A percentile compares a stretch with the other conserved stretches of the same genome.
These are phyloP conservation scores for Paramecium caudatum DNA, from an alignment of 73 alveolate species.

Conservation along the genomic window DNA sequence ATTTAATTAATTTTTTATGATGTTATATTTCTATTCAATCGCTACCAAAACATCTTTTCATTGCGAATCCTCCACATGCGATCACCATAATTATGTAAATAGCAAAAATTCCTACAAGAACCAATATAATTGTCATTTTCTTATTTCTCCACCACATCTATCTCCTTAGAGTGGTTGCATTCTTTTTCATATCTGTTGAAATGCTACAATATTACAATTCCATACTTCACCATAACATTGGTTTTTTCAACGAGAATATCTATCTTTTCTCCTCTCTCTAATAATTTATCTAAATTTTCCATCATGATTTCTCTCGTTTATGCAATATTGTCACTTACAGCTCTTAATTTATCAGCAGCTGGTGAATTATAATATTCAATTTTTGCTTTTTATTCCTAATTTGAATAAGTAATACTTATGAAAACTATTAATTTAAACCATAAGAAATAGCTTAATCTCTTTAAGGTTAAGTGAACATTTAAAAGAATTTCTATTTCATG, in stretches of 20 bases:
- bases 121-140: conserved; percentile 71
- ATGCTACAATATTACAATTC: background rate
- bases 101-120: conserved; percentile 43
- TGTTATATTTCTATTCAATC: too few relatives aligned
- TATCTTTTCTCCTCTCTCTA: conserved; percentile 79
- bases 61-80: conserved; percentile 56
- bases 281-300: conserved; percentile 75
- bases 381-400: conserved; percentile 43
- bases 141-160: conserved; percentile 80
- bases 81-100: conserved; percentile 27
- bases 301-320: conserved; percentile 75
- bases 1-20: too few relatives aligned
- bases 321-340: conserved; percentile 11
- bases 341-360: conserved; percentile 67
- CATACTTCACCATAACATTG: conserved; percentile 49
- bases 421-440: conserved; percentile 33
- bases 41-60: conserved; percentile 44
- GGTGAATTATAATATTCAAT: conserved; percentile 75
- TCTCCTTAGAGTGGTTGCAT: conserved; percentile 71
- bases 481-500: conserved; percentile 19
- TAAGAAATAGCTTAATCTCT: conserved; percentile 54
- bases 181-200: conserved; percentile 66
- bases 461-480: background rate
- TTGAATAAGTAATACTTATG: background rate
- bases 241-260: conserved; percentile 72